These are phyloP conservation scores for Kuraishia ogatae DNA, from an alignment of 805 yeast genomes.

Conservation along the genomic window DNA sequence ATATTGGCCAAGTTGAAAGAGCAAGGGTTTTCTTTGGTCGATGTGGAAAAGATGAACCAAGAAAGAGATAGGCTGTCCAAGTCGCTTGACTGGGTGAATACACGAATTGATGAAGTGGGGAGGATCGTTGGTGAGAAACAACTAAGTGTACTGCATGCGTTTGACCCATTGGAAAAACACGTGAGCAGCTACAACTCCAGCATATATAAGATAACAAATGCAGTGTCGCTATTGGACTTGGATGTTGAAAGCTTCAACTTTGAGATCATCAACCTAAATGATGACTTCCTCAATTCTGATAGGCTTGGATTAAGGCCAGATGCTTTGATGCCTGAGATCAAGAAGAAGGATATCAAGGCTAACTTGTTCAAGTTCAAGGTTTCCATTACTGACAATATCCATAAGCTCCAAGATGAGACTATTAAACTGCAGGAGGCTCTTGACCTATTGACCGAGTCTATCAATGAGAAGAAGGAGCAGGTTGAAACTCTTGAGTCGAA, in stretches of 20 bases:
- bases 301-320: slow-evolving; percentile 37
- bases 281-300: slow-evolving; percentile 29
- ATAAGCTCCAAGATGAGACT: slow-evolving; percentile 45
- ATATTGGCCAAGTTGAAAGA: slow-evolving; percentile 34
- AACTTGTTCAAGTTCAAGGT: slow-evolving; percentile 36
- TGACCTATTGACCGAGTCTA: slow-evolving; percentile 45
- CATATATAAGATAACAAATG: slow-evolving; percentile 37
- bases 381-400: slow-evolving; percentile 34
- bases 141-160: slow-evolving; percentile 36
- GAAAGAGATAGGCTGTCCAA: slow-evolving; percentile 54
- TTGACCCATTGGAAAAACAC: slow-evolving; percentile 41
- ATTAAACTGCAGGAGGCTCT: slow-evolving; percentile 49
- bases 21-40: slow-evolving; percentile 53
- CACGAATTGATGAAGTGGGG: slow-evolving; percentile 5
- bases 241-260: slow-evolving; percentile 19
- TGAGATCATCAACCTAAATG: slow-evolving; percentile 26
- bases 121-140: slow-evolving; percentile 41
- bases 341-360: slow-evolving; percentile 21
- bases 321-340: slow-evolving; percentile 28
- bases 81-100: neutral
- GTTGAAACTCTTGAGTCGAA: slow-evolving; percentile 51
- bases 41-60: slow-evolving; percentile 52
- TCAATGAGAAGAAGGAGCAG: slow-evolving; percentile 47
- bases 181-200: slow-evolving; percentile 48
- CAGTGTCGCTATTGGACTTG: slow-evolving; percentile 10